A percentile compares a stretch with the other conserved stretches of the same genome.
Evolutionary conservation across 805 yeast genomes (phyloP).

Genomic region (Starmera caribaea): DNA sequence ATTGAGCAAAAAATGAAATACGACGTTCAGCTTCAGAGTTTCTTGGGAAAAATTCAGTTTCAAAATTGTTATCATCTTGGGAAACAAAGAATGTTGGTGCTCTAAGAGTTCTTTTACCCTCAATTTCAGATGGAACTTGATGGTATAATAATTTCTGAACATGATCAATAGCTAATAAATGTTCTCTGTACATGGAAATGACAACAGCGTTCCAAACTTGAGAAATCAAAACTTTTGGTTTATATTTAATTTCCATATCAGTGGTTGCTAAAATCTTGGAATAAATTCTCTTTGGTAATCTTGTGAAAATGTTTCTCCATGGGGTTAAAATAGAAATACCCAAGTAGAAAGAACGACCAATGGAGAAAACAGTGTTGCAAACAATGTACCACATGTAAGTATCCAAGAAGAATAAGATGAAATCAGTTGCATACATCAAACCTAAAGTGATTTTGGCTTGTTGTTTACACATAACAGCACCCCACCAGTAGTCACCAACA

Average conservation of each 20-base stretch:
- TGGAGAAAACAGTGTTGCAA: conserved; percentile 89
- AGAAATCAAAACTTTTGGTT: conserved; percentile 95
- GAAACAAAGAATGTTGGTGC: conserved; percentile 98
- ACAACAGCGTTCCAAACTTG: conserved; percentile 99
- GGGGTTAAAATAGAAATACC: conserved; percentile 99
- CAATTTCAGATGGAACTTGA: conserved; percentile 96
- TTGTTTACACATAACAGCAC: conserved; percentile 60
- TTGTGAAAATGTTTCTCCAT: conserved; percentile 97
- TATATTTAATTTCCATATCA: conserved; percentile 98
- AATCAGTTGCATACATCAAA: conserved; percentile 86
- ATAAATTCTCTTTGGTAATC: conserved; percentile 98
- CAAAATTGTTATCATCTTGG: conserved; percentile 87
- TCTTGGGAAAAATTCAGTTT: conserved; percentile 94
- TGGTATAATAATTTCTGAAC: conserved; percentile 95
- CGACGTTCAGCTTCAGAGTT: conserved; percentile 99
- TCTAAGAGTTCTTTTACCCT: conserved; percentile 96
- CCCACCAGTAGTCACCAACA: conserved; percentile 90
- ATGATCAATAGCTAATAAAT: conserved; percentile 93
- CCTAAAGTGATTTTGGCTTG: conserved; percentile 89
- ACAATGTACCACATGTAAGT: conserved; percentile 98
- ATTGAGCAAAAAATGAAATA: conserved; percentile 98
- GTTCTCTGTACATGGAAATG: conserved; percentile 99
- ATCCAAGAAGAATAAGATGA: conserved; percentile 95
- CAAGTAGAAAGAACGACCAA: conserved; percentile 95
- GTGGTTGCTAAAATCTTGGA: conserved; percentile 96